Conservation (phyloP, 2,329 filamentous ascomycete species). For the Curvularia sp. region DNA sequence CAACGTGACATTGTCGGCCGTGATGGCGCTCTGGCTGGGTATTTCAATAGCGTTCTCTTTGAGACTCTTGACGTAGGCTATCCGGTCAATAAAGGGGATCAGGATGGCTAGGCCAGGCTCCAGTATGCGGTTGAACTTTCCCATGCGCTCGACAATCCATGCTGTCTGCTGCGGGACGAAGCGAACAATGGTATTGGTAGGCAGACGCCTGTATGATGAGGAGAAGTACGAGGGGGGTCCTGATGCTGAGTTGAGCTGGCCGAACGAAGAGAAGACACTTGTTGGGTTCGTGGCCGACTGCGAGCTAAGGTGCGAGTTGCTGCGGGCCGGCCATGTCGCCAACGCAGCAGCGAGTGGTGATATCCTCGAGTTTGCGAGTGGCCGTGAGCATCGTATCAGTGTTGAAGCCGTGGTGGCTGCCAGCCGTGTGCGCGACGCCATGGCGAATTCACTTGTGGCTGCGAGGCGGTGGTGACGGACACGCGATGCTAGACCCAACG, state of each 20-base stretch:
- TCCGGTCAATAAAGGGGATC: constrained; percentile 89
- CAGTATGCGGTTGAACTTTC: constrained; percentile 92
- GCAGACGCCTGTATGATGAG: constrained; percentile 69
- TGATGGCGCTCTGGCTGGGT: constrained; percentile 96
- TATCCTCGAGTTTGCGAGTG: constrained; percentile 26
- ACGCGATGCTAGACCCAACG: constrained; percentile 37
- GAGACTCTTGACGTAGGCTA: constrained; percentile 96
- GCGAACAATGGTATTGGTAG: constrained; percentile 91
- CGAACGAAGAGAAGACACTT: constrained; percentile 41
- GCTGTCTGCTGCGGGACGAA: constrained; percentile 99
- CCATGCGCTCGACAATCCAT: constrained; percentile 99
- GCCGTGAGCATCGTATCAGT: constrained; percentile 34
- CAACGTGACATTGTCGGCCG: constrained; percentile 95
- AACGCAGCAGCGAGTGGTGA: constrained; percentile 32
- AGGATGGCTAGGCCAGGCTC: constrained; percentile 90
- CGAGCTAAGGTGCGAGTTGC: constrained; percentile 44
- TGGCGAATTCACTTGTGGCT: constrained; percentile 28
- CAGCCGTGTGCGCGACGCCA: constrained; percentile 48
- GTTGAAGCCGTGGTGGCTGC: constrained; percentile 41
- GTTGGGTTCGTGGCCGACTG: constrained; percentile 36
- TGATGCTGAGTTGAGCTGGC: constrained; percentile 33
- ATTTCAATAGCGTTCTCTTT: constrained; percentile 98
- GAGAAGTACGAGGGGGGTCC: constrained; percentile 81
- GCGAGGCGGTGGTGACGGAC: constrained; percentile 27
- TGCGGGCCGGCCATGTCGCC: constrained; percentile 30